Conservation (phyloP, 345 rosid species). For the Hypericum androsaemum region DNA sequence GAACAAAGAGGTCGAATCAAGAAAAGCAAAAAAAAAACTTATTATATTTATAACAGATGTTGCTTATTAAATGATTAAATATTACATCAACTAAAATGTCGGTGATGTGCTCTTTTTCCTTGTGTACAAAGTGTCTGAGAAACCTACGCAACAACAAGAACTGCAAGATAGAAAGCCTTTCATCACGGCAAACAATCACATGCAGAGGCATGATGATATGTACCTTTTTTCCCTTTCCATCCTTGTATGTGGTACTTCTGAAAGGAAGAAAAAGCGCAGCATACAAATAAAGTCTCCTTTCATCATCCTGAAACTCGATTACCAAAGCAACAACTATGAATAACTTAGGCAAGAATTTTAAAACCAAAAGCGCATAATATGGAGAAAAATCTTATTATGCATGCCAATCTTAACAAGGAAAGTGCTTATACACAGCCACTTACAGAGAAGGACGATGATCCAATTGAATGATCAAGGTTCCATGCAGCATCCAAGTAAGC, state of each 20-base stretch:
- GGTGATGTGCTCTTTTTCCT: no score
- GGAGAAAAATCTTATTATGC: not conserved
- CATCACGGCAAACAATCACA: no score
- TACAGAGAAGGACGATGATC: constrained; percentile 42
- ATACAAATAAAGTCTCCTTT: constrained; percentile 62
- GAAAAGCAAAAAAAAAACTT: no score
- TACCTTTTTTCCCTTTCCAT: constrained; percentile 67
- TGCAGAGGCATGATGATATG: not conserved
- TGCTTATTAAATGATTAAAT: no score
- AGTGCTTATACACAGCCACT: constrained; percentile 18
- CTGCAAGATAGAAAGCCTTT: not conserved
- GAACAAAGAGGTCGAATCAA: no score
- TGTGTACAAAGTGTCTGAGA: not conserved
- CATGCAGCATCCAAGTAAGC: constrained; percentile 60
- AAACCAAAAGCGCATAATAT: constrained; percentile 6
- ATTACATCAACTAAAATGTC: no score
- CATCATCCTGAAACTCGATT: constrained; percentile 53
- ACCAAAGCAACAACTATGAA: constrained; percentile 11
- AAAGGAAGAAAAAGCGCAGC: constrained; percentile 81
- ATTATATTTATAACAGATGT: no score
- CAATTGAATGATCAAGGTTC: constrained; percentile 51
- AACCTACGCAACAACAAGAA: not conserved
- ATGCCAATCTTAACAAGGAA: constrained; percentile 7
- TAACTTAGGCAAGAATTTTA: not conserved
- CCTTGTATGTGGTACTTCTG: constrained; percentile 38